Percentiles rank a stretch among this genome's conserved stretches.
Evolutionary conservation across 345 rosid species (phyloP).

Genomic region (Eutrema heterophyllum): DNA sequence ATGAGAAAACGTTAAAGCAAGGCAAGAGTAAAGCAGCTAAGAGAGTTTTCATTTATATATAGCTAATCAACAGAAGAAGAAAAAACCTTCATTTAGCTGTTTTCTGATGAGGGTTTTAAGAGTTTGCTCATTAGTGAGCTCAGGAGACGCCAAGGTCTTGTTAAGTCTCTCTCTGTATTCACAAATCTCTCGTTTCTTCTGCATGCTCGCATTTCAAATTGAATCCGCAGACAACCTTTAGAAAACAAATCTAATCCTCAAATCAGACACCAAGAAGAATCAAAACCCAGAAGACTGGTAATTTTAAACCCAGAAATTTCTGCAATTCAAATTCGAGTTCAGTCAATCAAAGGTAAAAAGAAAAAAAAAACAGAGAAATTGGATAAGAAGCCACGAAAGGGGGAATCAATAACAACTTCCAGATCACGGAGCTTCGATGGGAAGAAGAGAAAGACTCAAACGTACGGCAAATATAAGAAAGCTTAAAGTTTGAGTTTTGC

Average conservation of each 20-base stretch:
- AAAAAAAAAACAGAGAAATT: neutral
- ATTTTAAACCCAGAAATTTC: neutral
- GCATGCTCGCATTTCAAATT: conserved; percentile 44
- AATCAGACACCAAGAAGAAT: neutral
- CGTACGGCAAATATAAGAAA: neutral
- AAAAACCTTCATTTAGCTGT: conserved; percentile 56
- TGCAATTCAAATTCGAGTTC: neutral
- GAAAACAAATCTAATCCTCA: neutral
- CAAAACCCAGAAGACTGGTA: neutral
- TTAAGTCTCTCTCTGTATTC: conserved; percentile 76
- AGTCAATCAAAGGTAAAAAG: neutral
- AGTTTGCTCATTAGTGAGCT: conserved; percentile 46
- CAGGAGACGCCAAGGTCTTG: conserved; percentile 63
- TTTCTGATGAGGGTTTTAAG: conserved; percentile 53
- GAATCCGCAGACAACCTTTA: neutral
- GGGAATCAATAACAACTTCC: neutral
- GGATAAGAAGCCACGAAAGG: conserved; percentile 8
- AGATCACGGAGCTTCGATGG: neutral
- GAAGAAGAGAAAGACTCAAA: neutral
- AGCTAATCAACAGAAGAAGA: neutral
- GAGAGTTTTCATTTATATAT: neutral
- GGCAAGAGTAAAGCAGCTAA: neutral
- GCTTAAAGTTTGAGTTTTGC: neutral
- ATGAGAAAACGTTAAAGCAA: neutral
- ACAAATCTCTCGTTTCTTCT: conserved; percentile 40